Evolutionary conservation across 2,329 filamentous ascomycete genomes (phyloP).

Genomic region (Rhynchosporium secalis): DNA sequence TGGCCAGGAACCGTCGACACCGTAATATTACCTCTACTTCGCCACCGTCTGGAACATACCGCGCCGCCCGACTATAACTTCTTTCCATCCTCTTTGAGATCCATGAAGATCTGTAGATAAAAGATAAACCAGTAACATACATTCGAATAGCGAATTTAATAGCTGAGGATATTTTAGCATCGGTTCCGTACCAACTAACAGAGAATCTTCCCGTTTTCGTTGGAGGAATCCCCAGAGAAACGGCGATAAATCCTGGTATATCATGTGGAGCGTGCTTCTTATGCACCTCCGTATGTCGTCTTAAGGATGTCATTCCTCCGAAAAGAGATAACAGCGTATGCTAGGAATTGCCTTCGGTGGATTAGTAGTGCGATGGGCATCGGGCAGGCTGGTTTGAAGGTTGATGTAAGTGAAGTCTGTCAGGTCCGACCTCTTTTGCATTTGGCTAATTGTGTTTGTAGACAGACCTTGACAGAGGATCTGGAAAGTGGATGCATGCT

Average conservation of each 20-base stretch:
- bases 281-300: conserved; percentile 34
- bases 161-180: conserved; percentile 27
- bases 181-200: conserved; percentile 33
- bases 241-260: conserved; percentile 22
- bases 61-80: conserved; percentile 50
- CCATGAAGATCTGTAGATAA: background rate
- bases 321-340: conserved; percentile 20
- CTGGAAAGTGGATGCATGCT: conserved; percentile 30
- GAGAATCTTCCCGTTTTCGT: conserved; percentile 29
- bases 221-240: background rate
- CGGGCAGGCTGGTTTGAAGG: conserved; percentile 33
- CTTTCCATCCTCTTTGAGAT: conserved; percentile 47
- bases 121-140: conserved; percentile 24
- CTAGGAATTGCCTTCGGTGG: conserved; percentile 32
- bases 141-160: conserved; percentile 15
- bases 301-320: conserved; percentile 26
- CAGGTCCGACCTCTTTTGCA: background rate
- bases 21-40: conserved; percentile 57
- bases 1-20: conserved; percentile 59
- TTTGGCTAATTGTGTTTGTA: background rate
- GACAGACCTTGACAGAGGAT: conserved; percentile 15
- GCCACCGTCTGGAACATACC: conserved; percentile 55
- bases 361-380: conserved; percentile 36
- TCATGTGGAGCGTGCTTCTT: conserved; percentile 34
- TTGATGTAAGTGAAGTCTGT: conserved; percentile 29